Evolutionary conservation across 2,329 filamentous ascomycete genomes (phyloP), one percentile per base, ranked within the genome.

Genomic region (Shiraia sp.): DNA sequence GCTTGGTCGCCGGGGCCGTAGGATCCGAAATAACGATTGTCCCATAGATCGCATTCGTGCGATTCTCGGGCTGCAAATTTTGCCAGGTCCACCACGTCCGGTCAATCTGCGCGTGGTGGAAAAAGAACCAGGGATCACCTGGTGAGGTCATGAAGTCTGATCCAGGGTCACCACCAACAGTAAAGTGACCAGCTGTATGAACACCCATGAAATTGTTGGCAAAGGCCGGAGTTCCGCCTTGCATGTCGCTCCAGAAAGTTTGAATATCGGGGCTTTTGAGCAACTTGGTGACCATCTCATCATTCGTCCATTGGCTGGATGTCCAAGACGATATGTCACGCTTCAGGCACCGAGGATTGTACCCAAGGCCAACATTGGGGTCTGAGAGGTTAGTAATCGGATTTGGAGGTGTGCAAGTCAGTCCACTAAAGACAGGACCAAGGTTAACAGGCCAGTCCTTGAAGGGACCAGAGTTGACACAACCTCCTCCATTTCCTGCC

Each of bases 401-500:
- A 42, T 63, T 63, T 4, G 41, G 29, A 24, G 59, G 51, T 12
- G 46, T 51, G 38, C 59, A 63, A 19, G 42, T 43, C 4, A 67
- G 57, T 13, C 62, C 68, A n/a, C 69, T 63, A 4, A 63, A 60
- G 32, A 79, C 70, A 0, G 79, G 79, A 0, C 79, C 78, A 0
- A 76, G 65, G 33, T 72, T 72, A 16, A 75, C 68, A 4, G 53
- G 38, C 56, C 59, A 65, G 42, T 78, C 69, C 47, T 68, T 72
- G 63, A 80, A 79, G 0, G 78, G 78, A 0, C 78, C 78, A 1
- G 66, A 70, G 8, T 59, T 64, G 5, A 82, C 69, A 51, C 79
- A 82, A 2, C 79, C 79, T 29, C 79, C 79, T 15, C 79, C 79
- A 0, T 70, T 68, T 14, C 77, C 80, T 1, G 74, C 72, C 1